Evolutionary conservation across 306 rosid species (phyloP).

Genomic region (Acmispon strigosus): DNA sequence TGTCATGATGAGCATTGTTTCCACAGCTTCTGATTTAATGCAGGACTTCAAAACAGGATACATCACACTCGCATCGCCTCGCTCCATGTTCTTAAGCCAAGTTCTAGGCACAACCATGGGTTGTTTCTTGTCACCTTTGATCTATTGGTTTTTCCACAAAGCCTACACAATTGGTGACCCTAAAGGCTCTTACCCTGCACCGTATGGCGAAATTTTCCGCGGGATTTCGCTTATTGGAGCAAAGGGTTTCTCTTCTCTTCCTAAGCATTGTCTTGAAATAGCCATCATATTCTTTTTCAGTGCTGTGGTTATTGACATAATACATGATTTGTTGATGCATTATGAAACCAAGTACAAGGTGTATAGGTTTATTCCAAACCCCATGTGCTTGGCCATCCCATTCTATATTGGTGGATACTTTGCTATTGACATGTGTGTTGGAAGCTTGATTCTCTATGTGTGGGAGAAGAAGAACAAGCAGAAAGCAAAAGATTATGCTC

Average conservation of each 20-base stretch:
- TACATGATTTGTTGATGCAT: constrained; percentile 28
- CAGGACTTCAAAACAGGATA: constrained; percentile 79
- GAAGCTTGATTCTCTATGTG: constrained; percentile 50
- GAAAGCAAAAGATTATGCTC: constrained; percentile 40
- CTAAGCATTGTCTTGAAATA: constrained; percentile 48
- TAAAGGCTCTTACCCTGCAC: constrained; percentile 60
- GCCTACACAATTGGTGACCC: constrained; percentile 60
- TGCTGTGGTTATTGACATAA: constrained; percentile 28
- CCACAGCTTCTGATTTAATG: constrained; percentile 77
- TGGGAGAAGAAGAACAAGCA: constrained; percentile 41
- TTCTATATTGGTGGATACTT: constrained; percentile 67
- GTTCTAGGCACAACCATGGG: constrained; percentile 57
- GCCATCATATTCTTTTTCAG: constrained; percentile 31
- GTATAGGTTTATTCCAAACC: constrained; percentile 43
- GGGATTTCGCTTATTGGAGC: constrained; percentile 73
- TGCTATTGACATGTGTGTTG: constrained; percentile 70
- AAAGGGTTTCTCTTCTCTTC: constrained; percentile 61
- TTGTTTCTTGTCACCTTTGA: constrained; percentile 42
- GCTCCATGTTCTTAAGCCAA: constrained; percentile 72
- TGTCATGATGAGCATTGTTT: constrained; percentile 75
- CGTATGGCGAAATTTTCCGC: constrained; percentile 50
- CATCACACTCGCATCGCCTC: constrained; percentile 59
- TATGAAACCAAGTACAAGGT: constrained; percentile 32
- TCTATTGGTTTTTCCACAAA: constrained; percentile 64
- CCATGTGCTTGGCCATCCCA: constrained; percentile 72